A percentile compares a stretch with the other conserved stretches of the same genome.
Conservation (phyloP, 2,329 filamentous ascomycete genomes). For the Aspergillus versicolor region DNA sequence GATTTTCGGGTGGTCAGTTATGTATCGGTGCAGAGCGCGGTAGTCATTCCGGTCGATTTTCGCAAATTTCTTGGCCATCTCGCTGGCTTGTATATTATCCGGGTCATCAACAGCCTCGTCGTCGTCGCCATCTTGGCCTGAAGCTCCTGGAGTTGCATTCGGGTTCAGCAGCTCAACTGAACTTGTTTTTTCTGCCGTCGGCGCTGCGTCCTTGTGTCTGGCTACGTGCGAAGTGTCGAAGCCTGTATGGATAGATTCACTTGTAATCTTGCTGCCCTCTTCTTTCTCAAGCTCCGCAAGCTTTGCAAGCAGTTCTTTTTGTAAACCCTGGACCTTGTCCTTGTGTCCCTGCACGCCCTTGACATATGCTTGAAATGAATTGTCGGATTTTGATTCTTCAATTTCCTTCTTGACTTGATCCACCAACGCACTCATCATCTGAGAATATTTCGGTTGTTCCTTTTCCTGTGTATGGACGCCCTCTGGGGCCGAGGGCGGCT, state of each 20-base stretch:
- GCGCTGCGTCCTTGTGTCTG: constrained; percentile 55
- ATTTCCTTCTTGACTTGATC: constrained; percentile 89
- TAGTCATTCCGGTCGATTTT: constrained; percentile 76
- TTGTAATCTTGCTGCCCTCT: constrained; percentile 88
- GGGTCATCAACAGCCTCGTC: constrained; percentile 61
- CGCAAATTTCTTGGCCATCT: constrained; percentile 77
- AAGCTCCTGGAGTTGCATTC: constrained; percentile 36
- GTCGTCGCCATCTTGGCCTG: constrained; percentile 47
- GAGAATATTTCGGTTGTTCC: constrained; percentile 80
- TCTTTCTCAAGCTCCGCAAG: constrained; percentile 80
- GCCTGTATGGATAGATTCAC: constrained; percentile 81
- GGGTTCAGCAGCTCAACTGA: constrained; percentile 76
- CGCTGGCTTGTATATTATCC: constrained; percentile 72
- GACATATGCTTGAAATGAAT: constrained; percentile 73
- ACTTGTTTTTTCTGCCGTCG: constrained; percentile 41
- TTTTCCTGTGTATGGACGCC: constrained; percentile 75
- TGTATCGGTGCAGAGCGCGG: constrained; percentile 69
- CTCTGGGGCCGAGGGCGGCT: constrained; percentile 72
- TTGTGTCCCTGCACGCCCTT: constrained; percentile 75
- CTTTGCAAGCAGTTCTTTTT: constrained; percentile 71
- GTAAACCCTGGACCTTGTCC: constrained; percentile 73
- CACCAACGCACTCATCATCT: constrained; percentile 97
- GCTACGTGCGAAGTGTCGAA: constrained; percentile 84
- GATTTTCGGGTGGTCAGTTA: constrained; percentile 74
- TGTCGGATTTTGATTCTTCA: constrained; percentile 68